Evolutionary conservation across 495 filamentous ascomycete genomes (phyloP).

Genomic region (Trichoderma erinaceum): DNA sequence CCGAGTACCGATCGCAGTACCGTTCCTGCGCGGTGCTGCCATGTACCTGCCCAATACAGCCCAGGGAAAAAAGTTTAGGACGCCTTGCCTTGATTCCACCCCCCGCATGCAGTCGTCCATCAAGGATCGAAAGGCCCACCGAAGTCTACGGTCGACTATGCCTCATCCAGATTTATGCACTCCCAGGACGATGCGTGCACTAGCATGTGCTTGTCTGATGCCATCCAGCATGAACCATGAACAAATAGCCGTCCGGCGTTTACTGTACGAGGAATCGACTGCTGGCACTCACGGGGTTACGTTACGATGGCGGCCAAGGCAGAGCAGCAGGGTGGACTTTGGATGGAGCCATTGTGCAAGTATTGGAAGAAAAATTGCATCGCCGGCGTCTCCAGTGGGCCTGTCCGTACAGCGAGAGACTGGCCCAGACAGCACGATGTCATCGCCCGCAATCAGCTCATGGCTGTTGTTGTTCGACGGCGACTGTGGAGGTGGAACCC

Average conservation of each 20-base stretch:
- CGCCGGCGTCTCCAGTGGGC: neutral
- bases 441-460: neutral
- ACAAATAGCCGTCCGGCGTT: neutral
- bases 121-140: neutral
- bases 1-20: neutral
- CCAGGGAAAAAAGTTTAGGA: neutral
- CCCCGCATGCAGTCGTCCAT: slow-evolving; percentile 11
- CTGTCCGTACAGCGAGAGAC: neutral
- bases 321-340: neutral
- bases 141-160: neutral
- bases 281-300: neutral
- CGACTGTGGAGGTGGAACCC: slow-evolving; percentile 5
- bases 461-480: neutral
- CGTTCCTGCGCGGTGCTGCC: neutral
- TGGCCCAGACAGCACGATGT: neutral
- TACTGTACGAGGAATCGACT: neutral
- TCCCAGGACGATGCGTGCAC: neutral
- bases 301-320: neutral
- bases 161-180: neutral
- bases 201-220: neutral
- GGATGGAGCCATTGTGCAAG: neutral
- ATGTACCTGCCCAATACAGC: neutral
- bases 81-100: neutral
- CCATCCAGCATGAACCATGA: neutral
- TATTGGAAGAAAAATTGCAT: neutral